Evolutionary conservation across 1,284 basidiomycete species (phyloP), one percentile per base, ranked within the genome.

Genomic region (Austropuccinia psidii): DNA sequence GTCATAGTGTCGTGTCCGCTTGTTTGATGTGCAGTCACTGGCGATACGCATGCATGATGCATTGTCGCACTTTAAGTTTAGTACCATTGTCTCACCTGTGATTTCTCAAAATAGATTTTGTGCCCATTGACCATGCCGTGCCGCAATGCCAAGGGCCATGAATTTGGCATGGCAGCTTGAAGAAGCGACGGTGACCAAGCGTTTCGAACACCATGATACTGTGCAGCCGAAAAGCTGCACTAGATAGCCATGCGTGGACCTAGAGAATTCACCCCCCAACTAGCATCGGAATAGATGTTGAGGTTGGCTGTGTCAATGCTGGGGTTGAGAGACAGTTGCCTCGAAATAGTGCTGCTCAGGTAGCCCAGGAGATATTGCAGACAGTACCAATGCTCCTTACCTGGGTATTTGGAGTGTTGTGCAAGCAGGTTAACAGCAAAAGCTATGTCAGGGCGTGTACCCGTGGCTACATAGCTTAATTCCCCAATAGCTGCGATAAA

Each of bases 11-110:
- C 24, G 66, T 15, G 66, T 57, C 11, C 35, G 29, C 15, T 69
- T 69, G 54, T 69, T 69, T 7, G 66, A 35, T 1, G 54, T 57
- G n/a, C 47, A 39, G 31, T 69, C 66, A 11, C 33, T 57, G 19
- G 66, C 41, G 17, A 69, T 52, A 21, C 58, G 37, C 0, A 69
- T 57, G 1, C 52, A 24, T 2, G 41, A 54, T n/a, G 37, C 27
- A 21, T 69, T 69, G 27, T 69, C 21, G 37, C 66, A 69, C 35
- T 29, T 31, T 1, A 58, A 19, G 0, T 19, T 27, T n/a, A 47
- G 64, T 31, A 17, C 27, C 17, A 41, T 41, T n/a, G 19, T 7
- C 27, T 61, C 9, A 15, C 37, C 24, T 7, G 58, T 61, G 35
- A 61, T 61, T 24, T 61, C 58, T 6, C 27, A 41, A 61, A 37